Evolutionary conservation across 345 rosid genomes (phyloP).

Genomic region (Brassica napus): Da-Ae NC_063445.1:49108001-49108500

Average conservation of each 20-base stretch:
- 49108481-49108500: constrained; percentile 15
- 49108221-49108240: not conserved
- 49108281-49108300: not conserved
- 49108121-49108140: not conserved
- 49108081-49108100: not conserved
- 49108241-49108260: not conserved
- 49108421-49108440: constrained; percentile 19
- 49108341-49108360: constrained; percentile 35
- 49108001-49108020: not conserved
- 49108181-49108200: not conserved
- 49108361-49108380: constrained; percentile 21
- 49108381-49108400: constrained; percentile 13
- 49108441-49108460: not conserved
- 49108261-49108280: not conserved
- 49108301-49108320: not conserved
- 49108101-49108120: not conserved
- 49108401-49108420: constrained; percentile 22
- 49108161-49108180: not conserved
- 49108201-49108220: not conserved
- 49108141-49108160: constrained; percentile 1
- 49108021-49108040: not conserved
- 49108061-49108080: not conserved
- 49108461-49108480: constrained; percentile 7
- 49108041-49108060: not conserved
- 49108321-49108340: constrained; percentile 39